Conservation (phyloP, 805 yeast genomes). For the Cyberlindnera maritima region DNA sequence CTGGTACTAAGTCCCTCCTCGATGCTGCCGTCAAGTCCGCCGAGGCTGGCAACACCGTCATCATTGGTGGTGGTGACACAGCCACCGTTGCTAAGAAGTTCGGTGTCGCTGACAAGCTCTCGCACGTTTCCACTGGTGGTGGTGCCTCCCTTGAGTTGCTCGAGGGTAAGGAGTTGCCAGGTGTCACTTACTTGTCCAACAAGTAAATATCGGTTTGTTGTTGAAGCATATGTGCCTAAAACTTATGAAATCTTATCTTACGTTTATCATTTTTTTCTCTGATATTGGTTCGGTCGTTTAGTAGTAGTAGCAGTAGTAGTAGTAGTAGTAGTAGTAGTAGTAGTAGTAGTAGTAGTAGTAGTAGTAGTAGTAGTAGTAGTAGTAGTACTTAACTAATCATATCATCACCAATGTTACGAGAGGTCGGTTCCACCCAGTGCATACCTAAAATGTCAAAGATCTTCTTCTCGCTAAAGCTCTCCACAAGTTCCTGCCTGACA, state of each 20-base stretch:
- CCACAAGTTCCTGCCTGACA: conserved; percentile 32
- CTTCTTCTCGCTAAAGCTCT: conserved; percentile 39
- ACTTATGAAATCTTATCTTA: background rate
- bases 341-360: no score
- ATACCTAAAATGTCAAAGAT: conserved; percentile 46
- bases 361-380: no score
- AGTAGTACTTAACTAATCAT: background rate
- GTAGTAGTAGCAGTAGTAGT: no score
- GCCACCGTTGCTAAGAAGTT: conserved; percentile 98
- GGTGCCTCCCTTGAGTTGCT: conserved; percentile 98
- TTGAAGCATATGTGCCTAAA: background rate
- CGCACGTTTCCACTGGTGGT: conserved; percentile 99
- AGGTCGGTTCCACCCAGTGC: conserved; percentile 28
- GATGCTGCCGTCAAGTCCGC: conserved; percentile 87
- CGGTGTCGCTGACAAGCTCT: conserved; percentile 93
- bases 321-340: no score
- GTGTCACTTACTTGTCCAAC: conserved; percentile 89
- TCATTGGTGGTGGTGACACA: conserved; percentile 98
- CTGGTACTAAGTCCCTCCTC: conserved; percentile 87
- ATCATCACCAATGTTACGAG: conserved; percentile 28
- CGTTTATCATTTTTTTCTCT: background rate
- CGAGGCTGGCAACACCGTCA: conserved; percentile 86
- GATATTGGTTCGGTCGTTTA: no score
- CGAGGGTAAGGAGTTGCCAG: conserved; percentile 98
- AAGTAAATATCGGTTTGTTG: conserved; percentile 39